Percentiles rank a stretch among this genome's conserved stretches.
Conservation (phyloP, 164 flowering plant genomes). For the Sextonia rubra region DNA sequence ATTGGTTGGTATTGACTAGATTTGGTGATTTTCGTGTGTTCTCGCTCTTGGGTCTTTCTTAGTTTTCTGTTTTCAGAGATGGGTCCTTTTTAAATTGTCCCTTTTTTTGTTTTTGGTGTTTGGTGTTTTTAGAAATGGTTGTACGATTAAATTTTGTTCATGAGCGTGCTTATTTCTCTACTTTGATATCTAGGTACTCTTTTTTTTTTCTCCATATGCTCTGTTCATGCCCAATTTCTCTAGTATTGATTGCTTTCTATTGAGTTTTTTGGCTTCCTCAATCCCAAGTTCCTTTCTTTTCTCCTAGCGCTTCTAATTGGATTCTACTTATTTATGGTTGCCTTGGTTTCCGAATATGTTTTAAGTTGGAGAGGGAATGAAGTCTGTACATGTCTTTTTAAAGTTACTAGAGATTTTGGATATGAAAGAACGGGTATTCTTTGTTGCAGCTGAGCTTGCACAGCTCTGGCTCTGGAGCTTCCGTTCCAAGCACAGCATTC, state of each 20-base stretch:
- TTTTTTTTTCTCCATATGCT: no score
- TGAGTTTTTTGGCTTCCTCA: not conserved
- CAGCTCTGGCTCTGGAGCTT: conserved; percentile 28
- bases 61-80: not conserved
- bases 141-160: not conserved
- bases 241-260: not conserved
- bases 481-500: conserved; percentile 41
- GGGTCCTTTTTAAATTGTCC: not conserved
- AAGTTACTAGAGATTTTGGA: not conserved
- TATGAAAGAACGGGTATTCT: conserved; percentile 10
- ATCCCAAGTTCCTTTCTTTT: not conserved
- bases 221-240: not conserved
- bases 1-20: not conserved
- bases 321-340: not conserved
- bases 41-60: not conserved
- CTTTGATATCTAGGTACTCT: not conserved
- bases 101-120: not conserved
- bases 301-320: not conserved
- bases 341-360: not conserved
- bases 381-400: not conserved
- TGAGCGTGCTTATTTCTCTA: not conserved
- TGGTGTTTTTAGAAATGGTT: not conserved
- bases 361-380: not conserved
- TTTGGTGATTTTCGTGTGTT: not conserved
- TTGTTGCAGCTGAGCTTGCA: conserved; percentile 43